A percentile compares a stretch with the other conserved stretches of the same genome.
Conservation (phyloP, 2,329 filamentous ascomycete genomes). For the Diplodia intermedia region DNA sequence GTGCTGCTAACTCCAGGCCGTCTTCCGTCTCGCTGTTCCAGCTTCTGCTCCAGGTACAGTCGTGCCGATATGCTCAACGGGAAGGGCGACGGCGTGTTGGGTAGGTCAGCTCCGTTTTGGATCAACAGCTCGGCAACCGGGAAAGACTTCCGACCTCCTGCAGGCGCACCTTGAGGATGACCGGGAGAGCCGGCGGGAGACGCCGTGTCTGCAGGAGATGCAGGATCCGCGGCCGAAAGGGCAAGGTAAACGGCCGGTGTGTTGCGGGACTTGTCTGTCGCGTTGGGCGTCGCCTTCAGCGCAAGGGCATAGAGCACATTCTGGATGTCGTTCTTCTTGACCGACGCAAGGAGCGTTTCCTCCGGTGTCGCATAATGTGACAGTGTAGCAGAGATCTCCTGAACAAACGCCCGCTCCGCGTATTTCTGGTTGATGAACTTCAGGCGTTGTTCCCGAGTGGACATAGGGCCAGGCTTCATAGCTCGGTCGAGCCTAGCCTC, state of each 20-base stretch:
- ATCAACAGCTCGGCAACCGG: slow-evolving; percentile 88
- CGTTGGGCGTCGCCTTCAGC: slow-evolving; percentile 84
- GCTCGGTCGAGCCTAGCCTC: slow-evolving; percentile 80
- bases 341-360: slow-evolving; percentile 86
- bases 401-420: slow-evolving; percentile 80
- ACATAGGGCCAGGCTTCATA: slow-evolving; percentile 75
- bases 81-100: slow-evolving; percentile 75
- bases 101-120: slow-evolving; percentile 93
- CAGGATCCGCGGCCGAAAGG: slow-evolving; percentile 89
- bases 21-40: slow-evolving; percentile 53
- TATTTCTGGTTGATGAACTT: slow-evolving; percentile 97
- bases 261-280: slow-evolving; percentile 81
- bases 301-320: slow-evolving; percentile 91
- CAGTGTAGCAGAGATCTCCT: slow-evolving; percentile 75
- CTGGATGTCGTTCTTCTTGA: slow-evolving; percentile 96
- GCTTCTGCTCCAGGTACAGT: slow-evolving; percentile 82
- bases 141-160: slow-evolving; percentile 66
- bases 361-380: slow-evolving; percentile 81
- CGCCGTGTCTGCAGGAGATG: slow-evolving; percentile 66
- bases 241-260: slow-evolving; percentile 92
- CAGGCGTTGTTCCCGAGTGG: slow-evolving; percentile 88
- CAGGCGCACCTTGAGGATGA: slow-evolving; percentile 49
- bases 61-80: slow-evolving; percentile 82
- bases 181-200: slow-evolving; percentile 54
- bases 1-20: slow-evolving; percentile 12